Percentiles rank a stretch among this genome's conserved stretches.
Conservation (phyloP, 1,284 basidiomycete genomes). For the Cutaneotrichosporon sp. region DNA sequence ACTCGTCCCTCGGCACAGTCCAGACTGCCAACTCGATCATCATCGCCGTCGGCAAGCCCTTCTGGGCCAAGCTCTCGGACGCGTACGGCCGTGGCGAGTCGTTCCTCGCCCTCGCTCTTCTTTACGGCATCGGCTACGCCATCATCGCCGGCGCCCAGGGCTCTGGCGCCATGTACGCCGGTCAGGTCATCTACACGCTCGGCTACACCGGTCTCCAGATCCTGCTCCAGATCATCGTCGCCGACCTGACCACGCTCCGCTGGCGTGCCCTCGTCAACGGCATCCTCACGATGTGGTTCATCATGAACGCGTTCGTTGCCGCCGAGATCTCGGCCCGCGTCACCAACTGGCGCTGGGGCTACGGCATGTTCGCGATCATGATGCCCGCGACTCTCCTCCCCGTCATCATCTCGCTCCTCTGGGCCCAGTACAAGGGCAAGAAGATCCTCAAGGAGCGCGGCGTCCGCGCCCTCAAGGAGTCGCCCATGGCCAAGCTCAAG, state of each 20-base stretch:
- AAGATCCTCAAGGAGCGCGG: conserved; percentile 20
- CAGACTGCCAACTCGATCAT: conserved; percentile 56
- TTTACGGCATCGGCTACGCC: conserved; percentile 44
- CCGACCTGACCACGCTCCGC: conserved; percentile 74
- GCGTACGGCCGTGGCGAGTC: conserved; percentile 61
- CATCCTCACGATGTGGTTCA: conserved; percentile 67
- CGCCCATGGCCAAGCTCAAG: conserved; percentile 24
- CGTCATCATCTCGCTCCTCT: conserved; percentile 50
- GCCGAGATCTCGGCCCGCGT: conserved; percentile 69
- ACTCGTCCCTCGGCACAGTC: conserved; percentile 67
- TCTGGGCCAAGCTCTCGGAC: conserved; percentile 77
- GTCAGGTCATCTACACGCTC: conserved; percentile 49
- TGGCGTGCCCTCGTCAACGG: conserved; percentile 73
- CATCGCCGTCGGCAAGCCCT: conserved; percentile 70
- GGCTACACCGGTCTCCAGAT: conserved; percentile 66
- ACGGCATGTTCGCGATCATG: conserved; percentile 57
- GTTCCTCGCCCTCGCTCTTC: conserved; percentile 56
- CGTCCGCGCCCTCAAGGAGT: background rate
- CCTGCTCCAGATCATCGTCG: conserved; percentile 70
- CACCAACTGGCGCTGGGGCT: conserved; percentile 65
- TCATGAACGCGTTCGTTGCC: conserved; percentile 62
- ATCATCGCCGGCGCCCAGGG: conserved; percentile 35
- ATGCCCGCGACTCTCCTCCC: conserved; percentile 49
- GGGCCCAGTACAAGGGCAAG: conserved; percentile 41
- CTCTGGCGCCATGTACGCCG: conserved; percentile 36